These are phyloP conservation scores for Balamuthia mandrillaris DNA, from an alignment of 208 protist genomes.

Conservation along the genomic window DNA sequence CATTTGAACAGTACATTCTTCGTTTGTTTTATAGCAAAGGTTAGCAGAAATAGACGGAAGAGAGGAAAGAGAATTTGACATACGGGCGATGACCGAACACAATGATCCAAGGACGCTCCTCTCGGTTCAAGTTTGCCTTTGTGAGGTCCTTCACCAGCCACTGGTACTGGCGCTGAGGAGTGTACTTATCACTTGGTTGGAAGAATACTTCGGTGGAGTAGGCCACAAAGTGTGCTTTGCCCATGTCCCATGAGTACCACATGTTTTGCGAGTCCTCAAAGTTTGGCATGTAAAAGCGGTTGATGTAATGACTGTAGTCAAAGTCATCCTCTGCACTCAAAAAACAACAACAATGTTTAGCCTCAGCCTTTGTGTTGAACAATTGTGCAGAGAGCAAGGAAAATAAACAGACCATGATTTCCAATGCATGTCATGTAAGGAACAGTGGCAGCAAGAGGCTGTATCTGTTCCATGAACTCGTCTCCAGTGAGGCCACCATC, in stretches of 20 bases:
- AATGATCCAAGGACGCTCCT: slow-evolving; percentile 25
- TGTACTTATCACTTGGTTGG: background rate
- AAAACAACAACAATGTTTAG: too few species aligned
- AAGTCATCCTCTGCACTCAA: background rate
- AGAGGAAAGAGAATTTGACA: too few species aligned
- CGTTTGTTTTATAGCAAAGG: too few species aligned
- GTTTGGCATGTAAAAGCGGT: background rate
- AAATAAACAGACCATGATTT: too few species aligned
- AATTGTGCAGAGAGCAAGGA: too few species aligned
- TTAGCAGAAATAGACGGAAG: too few species aligned
- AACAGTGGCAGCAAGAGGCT: slow-evolving; percentile 18
- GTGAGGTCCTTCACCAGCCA: slow-evolving; percentile 26
- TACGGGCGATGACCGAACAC: slow-evolving; percentile 6
- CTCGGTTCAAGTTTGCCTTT: background rate
- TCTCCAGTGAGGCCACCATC: background rate
- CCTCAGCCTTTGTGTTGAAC: too few species aligned
- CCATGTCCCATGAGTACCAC: slow-evolving; percentile 26
- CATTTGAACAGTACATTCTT: slow-evolving; percentile 40
- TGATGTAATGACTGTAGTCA: slow-evolving; percentile 7
- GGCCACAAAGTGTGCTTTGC: slow-evolving; percentile 16
- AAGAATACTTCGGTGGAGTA: background rate
- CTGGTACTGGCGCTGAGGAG: background rate
- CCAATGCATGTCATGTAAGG: slow-evolving; percentile 30
- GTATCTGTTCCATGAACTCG: slow-evolving; percentile 28
- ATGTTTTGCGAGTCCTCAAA: slow-evolving; percentile 26